Evolutionary conservation across 441 rosid genomes (phyloP), one percentile per base, ranked within the genome.

Genomic region (Eutrema salsugineum): DNA sequence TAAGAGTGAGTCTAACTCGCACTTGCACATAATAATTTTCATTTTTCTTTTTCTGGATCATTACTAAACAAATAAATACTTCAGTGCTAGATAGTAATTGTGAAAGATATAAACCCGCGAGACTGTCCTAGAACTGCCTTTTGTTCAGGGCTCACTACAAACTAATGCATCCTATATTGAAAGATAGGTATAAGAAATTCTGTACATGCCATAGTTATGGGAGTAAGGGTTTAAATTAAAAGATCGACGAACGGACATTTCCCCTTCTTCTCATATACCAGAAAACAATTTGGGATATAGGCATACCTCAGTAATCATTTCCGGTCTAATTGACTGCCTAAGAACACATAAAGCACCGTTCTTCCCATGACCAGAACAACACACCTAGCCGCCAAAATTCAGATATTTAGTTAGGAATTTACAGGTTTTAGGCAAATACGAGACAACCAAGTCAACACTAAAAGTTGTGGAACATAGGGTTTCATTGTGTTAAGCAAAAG

Each of bases 301-400:
- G 60, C 72, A 68, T 62, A 96, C 99, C 98, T 96, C 99, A 54
- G 99, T 93, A 60, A 96, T 96, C 89, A 86, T 81, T 80, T 96
- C 99, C 3, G 99, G 99, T 79, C 99, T 91, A 87, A 96, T 79
- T 38, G 99, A 96, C 82, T 93, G 99, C 80, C 87, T 88, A 79
- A 93, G 98, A 75, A 96, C 90, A 81, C 85, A 88, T 48, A 96
- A 78, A 69, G 97, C 62, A 42, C 99, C 99, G 76, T 93, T 96
- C 78, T 96, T 96, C 49, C 99, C 99, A 82, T 96, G 98, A 80
- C 99, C 99, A 70, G 99, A 96, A 80, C 99, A 96, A 87, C 97
- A 96, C 16, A 96, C 97, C 99, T 96, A 83, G 75, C 71, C 27
- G 49, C 47, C 72, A 66, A 43, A 50, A 30, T 38, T 30, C 43